Conservation (phyloP, 176 grass and related monocot species). For the Lolium multiflorum region DNA sequence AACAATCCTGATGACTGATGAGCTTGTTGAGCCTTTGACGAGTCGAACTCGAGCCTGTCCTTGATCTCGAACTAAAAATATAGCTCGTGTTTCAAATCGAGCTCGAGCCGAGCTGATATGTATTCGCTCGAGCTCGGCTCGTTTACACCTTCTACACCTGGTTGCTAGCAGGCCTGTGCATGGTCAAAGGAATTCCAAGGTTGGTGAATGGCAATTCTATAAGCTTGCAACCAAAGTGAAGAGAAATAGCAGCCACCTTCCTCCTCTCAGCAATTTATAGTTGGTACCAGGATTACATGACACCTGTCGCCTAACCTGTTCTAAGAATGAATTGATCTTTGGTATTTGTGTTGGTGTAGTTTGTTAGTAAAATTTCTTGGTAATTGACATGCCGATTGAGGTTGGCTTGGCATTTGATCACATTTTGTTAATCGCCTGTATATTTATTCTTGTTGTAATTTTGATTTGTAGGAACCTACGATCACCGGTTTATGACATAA, state of each 20-base stretch:
- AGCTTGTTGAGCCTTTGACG: too few species aligned
- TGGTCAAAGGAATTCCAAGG: not conserved
- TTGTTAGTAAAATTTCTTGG: not conserved
- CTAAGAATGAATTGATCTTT: not conserved
- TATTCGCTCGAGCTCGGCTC: too few species aligned
- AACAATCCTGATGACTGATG: too few species aligned
- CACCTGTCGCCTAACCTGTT: not conserved
- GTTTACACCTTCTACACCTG: not conserved
- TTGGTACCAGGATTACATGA: not conserved
- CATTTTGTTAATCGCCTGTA: not conserved
- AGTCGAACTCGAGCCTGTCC: too few species aligned
- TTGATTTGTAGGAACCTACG: slow-evolving; percentile 65
- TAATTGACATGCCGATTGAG: slow-evolving; percentile 1
- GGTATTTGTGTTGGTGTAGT: slow-evolving; percentile 11
- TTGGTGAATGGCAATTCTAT: not conserved
- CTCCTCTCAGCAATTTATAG: not conserved
- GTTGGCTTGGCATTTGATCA: slow-evolving; percentile 14
- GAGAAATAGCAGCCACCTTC: not conserved
- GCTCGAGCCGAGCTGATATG: too few species aligned
- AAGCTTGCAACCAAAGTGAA: not conserved
- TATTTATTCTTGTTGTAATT: not conserved
- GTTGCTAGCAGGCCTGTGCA: not conserved
- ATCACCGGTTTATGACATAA: slow-evolving; percentile 71
- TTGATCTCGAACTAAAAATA: too few species aligned
- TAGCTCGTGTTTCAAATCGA: too few species aligned